Evolutionary conservation across 805 yeast species (phyloP).

Genomic region (Saccharomycopsis fermentans): DNA sequence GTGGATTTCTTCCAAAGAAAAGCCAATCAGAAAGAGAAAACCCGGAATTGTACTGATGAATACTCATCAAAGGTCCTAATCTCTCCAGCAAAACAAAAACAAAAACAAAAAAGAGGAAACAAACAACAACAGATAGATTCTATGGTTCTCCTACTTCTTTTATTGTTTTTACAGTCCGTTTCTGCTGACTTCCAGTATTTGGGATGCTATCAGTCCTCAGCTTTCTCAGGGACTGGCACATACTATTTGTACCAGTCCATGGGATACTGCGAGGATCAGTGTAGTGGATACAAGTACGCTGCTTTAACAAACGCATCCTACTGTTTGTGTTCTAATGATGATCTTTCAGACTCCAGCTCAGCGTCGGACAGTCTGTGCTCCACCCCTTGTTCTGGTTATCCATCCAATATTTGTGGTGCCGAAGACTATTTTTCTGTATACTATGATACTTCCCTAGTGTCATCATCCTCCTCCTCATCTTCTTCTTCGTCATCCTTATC

Average conservation of each 20-base stretch:
- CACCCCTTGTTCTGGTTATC: slow-evolving; percentile 50
- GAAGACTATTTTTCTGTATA: slow-evolving; percentile 37
- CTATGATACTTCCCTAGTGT: slow-evolving; percentile 20
- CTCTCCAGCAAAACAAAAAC: no score
- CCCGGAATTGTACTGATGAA: not conserved
- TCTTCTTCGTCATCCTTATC: slow-evolving; percentile 3
- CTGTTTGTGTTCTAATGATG: slow-evolving; percentile 42
- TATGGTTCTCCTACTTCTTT: slow-evolving; percentile 1
- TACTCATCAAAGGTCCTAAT: not conserved
- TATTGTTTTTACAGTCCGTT: not conserved
- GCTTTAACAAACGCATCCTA: slow-evolving; percentile 29
- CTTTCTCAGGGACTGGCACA: slow-evolving; percentile 31
- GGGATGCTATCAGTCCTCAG: slow-evolving; percentile 29
- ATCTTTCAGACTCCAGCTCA: slow-evolving; percentile 48
- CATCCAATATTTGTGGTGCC: slow-evolving; percentile 56
- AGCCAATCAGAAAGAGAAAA: not conserved
- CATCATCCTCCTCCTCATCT: not conserved
- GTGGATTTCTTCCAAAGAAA: not conserved
- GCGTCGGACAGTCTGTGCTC: slow-evolving; percentile 35
- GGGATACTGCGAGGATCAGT: slow-evolving; percentile 25
- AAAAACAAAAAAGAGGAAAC: no score
- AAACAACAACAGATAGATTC: no score
- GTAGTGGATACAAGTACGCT: slow-evolving; percentile 29
- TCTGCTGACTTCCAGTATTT: slow-evolving; percentile 20
- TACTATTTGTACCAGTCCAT: slow-evolving; percentile 26